These are phyloP conservation scores for Angomonas ambiguus DNA, from an alignment of 208 protist species.

Conservation along the genomic window DNA sequence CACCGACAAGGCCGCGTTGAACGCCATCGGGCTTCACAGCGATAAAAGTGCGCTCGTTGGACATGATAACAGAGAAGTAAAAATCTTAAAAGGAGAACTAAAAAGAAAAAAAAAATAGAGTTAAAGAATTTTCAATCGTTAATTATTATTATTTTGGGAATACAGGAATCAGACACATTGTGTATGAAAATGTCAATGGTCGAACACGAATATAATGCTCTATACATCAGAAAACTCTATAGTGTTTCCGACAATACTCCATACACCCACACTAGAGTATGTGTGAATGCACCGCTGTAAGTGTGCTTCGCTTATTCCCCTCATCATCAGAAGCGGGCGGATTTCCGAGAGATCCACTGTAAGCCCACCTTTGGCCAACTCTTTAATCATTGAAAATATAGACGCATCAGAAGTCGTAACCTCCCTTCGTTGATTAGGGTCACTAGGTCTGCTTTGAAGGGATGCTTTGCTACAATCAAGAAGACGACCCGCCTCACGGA, in stretches of 20 bases:
- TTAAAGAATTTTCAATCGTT: no score
- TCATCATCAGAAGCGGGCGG: constrained; percentile 74
- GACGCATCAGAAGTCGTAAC: constrained; percentile 75
- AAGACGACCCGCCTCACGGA: constrained; percentile 86
- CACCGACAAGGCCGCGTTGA: constrained; percentile 90
- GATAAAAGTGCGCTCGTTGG: constrained; percentile 94
- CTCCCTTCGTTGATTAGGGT: constrained; percentile 33
- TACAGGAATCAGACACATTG: no score
- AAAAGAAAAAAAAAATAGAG: neutral
- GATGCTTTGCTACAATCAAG: constrained; percentile 87
- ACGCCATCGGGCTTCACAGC: constrained; percentile 95
- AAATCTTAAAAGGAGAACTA: neutral
- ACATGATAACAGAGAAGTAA: no score
- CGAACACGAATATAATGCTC: neutral
- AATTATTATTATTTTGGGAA: no score
- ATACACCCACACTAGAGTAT: constrained; percentile 79
- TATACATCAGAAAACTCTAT: constrained; percentile 74
- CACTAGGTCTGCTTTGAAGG: constrained; percentile 50
- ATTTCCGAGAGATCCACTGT: constrained; percentile 63
- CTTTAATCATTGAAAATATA: constrained; percentile 80
- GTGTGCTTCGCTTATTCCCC: constrained; percentile 68
- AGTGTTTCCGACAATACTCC: constrained; percentile 52
- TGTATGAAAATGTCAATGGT: neutral
- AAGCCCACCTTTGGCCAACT: constrained; percentile 53
- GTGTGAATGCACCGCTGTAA: constrained; percentile 76